Base-by-base conservation (phyloP, 805 yeast genomes). In the Cyberlindnera bimundalis region DNA sequence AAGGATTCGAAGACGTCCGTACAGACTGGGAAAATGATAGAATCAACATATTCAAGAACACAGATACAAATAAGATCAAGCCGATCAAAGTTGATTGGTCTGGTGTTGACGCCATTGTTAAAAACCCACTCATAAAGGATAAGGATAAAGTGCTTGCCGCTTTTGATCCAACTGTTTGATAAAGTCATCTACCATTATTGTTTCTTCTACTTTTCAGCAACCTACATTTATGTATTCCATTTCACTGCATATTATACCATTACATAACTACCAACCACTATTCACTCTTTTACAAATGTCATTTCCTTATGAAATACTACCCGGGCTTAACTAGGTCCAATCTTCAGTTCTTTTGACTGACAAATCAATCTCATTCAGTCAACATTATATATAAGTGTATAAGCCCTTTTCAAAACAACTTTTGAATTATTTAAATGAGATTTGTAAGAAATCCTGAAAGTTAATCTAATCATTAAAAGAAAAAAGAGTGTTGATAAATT, bases 1-100 rank as follows among this genome's bases (percentile, higher is more conserved):
- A 77, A 49, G 96, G 95, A 1, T 89, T 85, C 57, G 84, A 80
- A 53, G 87, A 84, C 58, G 87, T 85, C 38, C 75, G 77, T 49
- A 72, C 70, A 32, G 79, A 74, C 37, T 90, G 97, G 97, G 64
- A 65, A 42, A 70, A 71, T 43, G 96, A 89, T 62, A 76, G 81
- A 54, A 74, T 73, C 36, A 73, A 78, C 49, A 80, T 88, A 45
- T 68, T 89, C 62, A 84, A 84, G 58, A 89, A 88, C 58, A 78
- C 93, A 6, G 96, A 88, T 61, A 57, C 61, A 1, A 47, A 72
- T 68, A 66, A 65, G 67, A 36, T 68, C 59, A 47, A 82, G 43
- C 63, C 68, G 33, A 69, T 79, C 32, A 60, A 65, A 20, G 86
- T 84, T 9, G 91, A 84, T 61, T 84, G 93, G 91, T 64, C 77